Evolutionary conservation across 495 filamentous ascomycete genomes (phyloP), one percentile per base, ranked within the genome.

Genomic region (Penicillium verhagenii): DNA sequence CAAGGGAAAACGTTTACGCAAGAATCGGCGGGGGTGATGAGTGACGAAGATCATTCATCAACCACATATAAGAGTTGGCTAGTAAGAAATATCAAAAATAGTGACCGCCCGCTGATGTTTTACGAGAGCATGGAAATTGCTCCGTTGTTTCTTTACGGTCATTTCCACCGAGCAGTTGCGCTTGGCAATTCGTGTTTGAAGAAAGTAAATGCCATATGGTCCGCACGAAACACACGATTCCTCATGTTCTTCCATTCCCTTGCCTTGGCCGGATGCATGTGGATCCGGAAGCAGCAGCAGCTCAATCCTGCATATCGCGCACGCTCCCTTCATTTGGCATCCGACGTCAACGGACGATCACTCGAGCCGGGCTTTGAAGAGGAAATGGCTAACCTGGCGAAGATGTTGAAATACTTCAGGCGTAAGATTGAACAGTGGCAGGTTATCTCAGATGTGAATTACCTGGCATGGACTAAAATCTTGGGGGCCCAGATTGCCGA

Each of bases 1-100:
- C 88, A 91, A 71, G 90, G 90, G 24, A 94, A 91, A 70, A 94
- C 90, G 0, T 70, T 75, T 35, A 75, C 71, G 7, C 64, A 68
- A 4, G 69, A 74, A 6, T 65, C 88, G 3, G 60, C 76, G 0
- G 74, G 76, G 26, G 76, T 91, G 19, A 79, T 94, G 76, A 50
- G 90, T 92, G 60, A 35, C 33, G 80, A 83, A 8, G 70, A 84
- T 11, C 89, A 92, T 61, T 75, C 80, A 52, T 76, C 83, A 1
- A 38, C 52, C 13, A 66, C 80, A 4, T 95, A 90, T 69, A 80
- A 89, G 56, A 70, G 67, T 10, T 84, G 69, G 47, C 58, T 81
- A 13, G 61, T 71, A 6, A 63, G 59, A 13, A 70, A 64, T 47
- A 69, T 78, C 9, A 77, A 78, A 25, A 79, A 79, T 54, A 61